Percentiles rank a stretch among this genome's conserved stretches.
Evolutionary conservation across 768 basidiomycete species (phyloP).

Genomic region (Lactifluus subvellereus): DNA sequence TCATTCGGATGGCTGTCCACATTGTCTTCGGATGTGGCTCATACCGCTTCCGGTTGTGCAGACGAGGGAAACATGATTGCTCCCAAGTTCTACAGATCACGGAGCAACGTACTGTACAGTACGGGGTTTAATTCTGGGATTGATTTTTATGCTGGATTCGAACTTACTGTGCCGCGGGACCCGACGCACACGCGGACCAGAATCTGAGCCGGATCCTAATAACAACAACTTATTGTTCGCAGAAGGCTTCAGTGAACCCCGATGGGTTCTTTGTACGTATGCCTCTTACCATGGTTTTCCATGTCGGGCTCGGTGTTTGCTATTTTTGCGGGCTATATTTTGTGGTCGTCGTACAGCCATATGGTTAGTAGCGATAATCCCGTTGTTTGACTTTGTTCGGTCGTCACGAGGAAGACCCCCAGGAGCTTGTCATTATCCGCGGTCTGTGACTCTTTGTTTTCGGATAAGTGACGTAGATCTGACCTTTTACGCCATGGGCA

Average conservation of each 20-base stretch:
- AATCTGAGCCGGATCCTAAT: background rate
- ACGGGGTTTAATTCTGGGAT: background rate
- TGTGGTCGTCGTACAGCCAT: too few relatives aligned
- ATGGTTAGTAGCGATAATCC: too few relatives aligned
- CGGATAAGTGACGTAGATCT: too few relatives aligned
- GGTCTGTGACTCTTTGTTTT: too few relatives aligned
- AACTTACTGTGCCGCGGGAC: background rate
- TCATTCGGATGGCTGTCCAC: background rate
- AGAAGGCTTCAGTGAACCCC: too few relatives aligned
- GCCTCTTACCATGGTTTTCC: too few relatives aligned
- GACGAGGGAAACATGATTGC: background rate
- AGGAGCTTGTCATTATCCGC: conserved; percentile 23
- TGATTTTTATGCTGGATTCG: background rate
- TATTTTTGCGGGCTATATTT: too few relatives aligned
- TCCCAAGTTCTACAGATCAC: background rate
- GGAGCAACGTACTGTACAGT: background rate
- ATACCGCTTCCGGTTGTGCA: background rate
- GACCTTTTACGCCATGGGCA: too few relatives aligned
- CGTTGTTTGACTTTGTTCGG: too few relatives aligned
- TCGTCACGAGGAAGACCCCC: too few relatives aligned
- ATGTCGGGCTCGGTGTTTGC: too few relatives aligned
- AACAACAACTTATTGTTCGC: background rate
- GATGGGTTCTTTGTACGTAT: too few relatives aligned
- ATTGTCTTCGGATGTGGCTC: background rate
- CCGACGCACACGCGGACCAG: background rate